Evolutionary conservation across 148 eudicot genomes (phyloP).

Genomic region (Talinum fruticosum): DNA sequence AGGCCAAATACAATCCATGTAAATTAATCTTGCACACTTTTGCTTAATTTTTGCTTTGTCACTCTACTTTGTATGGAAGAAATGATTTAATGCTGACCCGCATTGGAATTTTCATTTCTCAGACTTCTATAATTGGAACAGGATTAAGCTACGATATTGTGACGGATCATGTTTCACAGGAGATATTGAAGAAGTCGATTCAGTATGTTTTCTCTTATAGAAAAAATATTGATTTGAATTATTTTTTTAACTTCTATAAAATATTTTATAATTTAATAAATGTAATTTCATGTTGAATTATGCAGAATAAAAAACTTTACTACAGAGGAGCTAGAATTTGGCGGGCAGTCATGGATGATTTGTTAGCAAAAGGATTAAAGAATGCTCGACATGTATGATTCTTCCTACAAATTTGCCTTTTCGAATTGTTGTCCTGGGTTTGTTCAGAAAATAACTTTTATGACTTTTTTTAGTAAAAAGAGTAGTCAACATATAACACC

Average conservation of each 20-base stretch:
- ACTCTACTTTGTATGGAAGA: not conserved
- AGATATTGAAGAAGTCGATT: slow-evolving; percentile 47
- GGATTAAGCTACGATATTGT: slow-evolving; percentile 43
- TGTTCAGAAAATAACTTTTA: no score
- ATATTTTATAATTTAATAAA: not conserved
- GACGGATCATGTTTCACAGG: slow-evolving; percentile 59
- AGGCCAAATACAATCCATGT: slow-evolving; percentile 39
- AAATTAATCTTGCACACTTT: not conserved
- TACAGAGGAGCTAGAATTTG: slow-evolving; percentile 81
- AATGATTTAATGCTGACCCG: not conserved
- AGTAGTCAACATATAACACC: no score
- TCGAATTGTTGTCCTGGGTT: no score
- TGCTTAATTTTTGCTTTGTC: no score
- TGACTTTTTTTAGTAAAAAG: no score
- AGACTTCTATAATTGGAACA: slow-evolving; percentile 62
- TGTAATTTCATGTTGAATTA: slow-evolving; percentile 2
- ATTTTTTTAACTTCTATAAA: not conserved
- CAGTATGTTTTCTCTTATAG: slow-evolving; percentile 31
- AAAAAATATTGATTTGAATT: not conserved
- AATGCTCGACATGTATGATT: slow-evolving; percentile 61
- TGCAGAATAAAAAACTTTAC: slow-evolving; percentile 64
- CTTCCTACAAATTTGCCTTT: no score
- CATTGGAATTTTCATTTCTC: slow-evolving; percentile 1
- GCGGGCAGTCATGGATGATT: slow-evolving; percentile 69
- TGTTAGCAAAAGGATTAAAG: slow-evolving; percentile 77